Evolutionary conservation across 208 protist species (phyloP).

Genomic region (Wallacemonas rigidus): DNA sequence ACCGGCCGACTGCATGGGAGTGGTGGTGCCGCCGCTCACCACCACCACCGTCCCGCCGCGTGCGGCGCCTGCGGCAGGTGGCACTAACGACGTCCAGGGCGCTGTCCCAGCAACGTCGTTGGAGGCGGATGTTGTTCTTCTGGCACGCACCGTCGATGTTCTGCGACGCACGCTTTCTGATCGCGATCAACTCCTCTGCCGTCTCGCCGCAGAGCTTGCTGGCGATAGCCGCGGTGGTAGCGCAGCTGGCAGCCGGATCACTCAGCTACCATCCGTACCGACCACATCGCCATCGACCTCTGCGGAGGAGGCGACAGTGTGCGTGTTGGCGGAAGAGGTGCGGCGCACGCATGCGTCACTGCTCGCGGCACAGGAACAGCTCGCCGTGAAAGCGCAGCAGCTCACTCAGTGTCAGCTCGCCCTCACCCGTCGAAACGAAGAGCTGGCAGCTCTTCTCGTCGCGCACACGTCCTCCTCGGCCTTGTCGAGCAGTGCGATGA

Average conservation of each 20-base stretch:
- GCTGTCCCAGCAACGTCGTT: background rate
- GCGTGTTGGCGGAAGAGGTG: conserved; percentile 16
- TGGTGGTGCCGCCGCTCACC: background rate
- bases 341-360: conserved; percentile 24
- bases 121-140: conserved; percentile 6
- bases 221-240: background rate
- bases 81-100: background rate
- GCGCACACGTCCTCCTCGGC: no score
- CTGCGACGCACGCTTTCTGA: conserved; percentile 29
- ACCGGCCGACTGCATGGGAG: background rate
- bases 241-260: no score
- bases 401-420: conserved; percentile 5
- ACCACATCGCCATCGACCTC: background rate
- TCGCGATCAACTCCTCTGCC: conserved; percentile 29
- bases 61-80: no score
- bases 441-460: conserved; percentile 1
- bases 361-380: conserved; percentile 27
- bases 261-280: no score
- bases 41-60: background rate
- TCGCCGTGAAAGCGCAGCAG: conserved; percentile 23
- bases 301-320: background rate
- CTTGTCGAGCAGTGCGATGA: no score
- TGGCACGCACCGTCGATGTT: conserved; percentile 14
- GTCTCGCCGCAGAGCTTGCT: conserved; percentile 25
- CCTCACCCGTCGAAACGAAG: conserved; percentile 11